Evolutionary conservation across 2,329 filamentous ascomycete genomes (phyloP), one percentile per base, ranked within the genome.

Genomic region (Orbilia blumenaviensis): DNA sequence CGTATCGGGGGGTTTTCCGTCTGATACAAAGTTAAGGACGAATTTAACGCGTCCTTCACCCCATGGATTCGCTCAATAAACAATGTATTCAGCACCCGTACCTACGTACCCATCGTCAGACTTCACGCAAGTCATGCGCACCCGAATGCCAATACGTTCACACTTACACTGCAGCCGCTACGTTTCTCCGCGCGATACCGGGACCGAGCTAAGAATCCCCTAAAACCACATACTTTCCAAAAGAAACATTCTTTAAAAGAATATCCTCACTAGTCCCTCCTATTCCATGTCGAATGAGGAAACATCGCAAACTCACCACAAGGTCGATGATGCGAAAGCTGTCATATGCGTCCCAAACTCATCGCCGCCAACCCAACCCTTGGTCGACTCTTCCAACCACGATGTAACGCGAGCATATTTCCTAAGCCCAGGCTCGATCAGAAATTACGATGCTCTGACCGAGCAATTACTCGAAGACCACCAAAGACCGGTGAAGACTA

Each of bases 401-500:
- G 72, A 76, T 54, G 44, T 76, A 16, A 69, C 72, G 8, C 64
- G 64, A 9, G 63, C 64, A 3, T 76, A 76, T 27, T 46, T 76
- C 27, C 25, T 76, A 4, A 21, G 63, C n/a, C 64, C 72, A 1
- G 38, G 64, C 18, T 76, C 72, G 8, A 14, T 76, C n/a, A 23
- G 72, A 10, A 76, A 76, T 42, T 76, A 76, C 21, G 58, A 64
- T 32, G 46, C 64, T 18, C 38, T 76, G 14, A 66, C 60, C 21
- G 72, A 76, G 21, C 72, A 76, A 23, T 34, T 76, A 6, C 64
- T 76, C n/a, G 72, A 76, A 14, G 72, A 76, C 36, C 64, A 76
- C 21, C 38, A 76, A 36, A 52, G 72, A 21, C 72, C 72, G 23
- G 56, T 66, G 23, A 72, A 58, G 32, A 77, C 73, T n/a, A 66